Evolutionary conservation across 2,329 filamentous ascomycete genomes (phyloP), one percentile per base, ranked within the genome.

Genomic region (Cordyceps farinosa): DNA sequence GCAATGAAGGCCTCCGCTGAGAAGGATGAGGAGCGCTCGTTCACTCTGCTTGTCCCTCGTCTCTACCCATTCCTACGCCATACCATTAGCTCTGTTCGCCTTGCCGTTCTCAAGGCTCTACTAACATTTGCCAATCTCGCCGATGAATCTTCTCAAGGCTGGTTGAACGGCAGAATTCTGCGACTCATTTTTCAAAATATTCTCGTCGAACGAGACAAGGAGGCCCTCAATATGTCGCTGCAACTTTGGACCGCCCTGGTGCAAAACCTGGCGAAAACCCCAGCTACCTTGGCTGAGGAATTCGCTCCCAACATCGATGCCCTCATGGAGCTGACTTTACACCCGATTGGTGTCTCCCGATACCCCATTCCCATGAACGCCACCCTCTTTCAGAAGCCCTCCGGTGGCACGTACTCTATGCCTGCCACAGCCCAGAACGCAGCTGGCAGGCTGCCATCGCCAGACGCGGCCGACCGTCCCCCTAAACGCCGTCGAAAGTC

Each of bases 61-160:
- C 86, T 99, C 3, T 99, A 97, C 71, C 94, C 94, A 3, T 99
- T 99, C 82, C 80, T 99, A 51, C 89, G 95, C 64, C 95, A 99
- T 75, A 99, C 96, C 7, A 98, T 99, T 70, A 97, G 92, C 1
- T 97, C 91, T 62, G 95, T 99, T 55, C 90, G 95, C 60, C 89
- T 94, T 47, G 94, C 95, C 10, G 95, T 99, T 4, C 82, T 99
- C 53, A 92, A 96, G 70, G 95, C 95, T 42, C 81, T 99, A 36
- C 87, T 93, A 70, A 99, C 95, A 0, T 99, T 99, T 76, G 86
- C 97, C 69, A 89, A 91, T 68, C 88, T 99, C 29, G 90, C 93
- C 65, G 88, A 88, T 59, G 87, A 90, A 59, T 79, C 79, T n/a
- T 92, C 91, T 8, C 89, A 92, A 71, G 91, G 91, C 38, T 99